A percentile compares a stretch with the other conserved stretches of the same genome.
phyloP scores from a whole-genome alignment of 225 moss, liverwort and hornwort species.

The Physcomitrium patens region DNA sequence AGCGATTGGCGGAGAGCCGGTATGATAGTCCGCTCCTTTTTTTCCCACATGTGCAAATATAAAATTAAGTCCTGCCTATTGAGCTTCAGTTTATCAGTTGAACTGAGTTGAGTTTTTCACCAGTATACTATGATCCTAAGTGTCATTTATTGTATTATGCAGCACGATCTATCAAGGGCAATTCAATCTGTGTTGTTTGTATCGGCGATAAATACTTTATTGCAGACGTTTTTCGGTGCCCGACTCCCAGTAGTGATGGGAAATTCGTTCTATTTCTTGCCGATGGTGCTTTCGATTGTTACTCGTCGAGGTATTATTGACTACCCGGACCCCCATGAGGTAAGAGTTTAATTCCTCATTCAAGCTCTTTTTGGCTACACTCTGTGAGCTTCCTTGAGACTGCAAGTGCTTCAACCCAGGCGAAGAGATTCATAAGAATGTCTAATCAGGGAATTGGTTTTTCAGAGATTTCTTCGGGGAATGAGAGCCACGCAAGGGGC shows the following conservation, averaged over 20 bases:
- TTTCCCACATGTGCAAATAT: background rate
- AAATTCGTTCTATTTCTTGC: slow-evolving; percentile 76
- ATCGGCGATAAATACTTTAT: slow-evolving; percentile 72
- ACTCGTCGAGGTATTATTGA: slow-evolving; percentile 57
- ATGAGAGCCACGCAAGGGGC: slow-evolving; percentile 90
- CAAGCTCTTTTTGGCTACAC: too few relatives aligned
- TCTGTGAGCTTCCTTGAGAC: background rate
- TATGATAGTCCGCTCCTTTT: background rate
- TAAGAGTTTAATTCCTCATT: background rate
- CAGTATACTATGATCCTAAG: too few relatives aligned
- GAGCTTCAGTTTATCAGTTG: background rate
- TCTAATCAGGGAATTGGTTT: background rate
- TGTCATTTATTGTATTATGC: slow-evolving; percentile 6
- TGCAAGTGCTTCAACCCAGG: background rate
- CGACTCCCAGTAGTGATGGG: slow-evolving; percentile 90
- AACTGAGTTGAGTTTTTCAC: background rate
- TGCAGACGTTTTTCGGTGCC: slow-evolving; percentile 80
- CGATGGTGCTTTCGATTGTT: slow-evolving; percentile 66
- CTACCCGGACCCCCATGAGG: slow-evolving; percentile 62
- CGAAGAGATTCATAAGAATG: background rate
- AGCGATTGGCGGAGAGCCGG: slow-evolving; percentile 49
- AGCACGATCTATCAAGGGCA: slow-evolving; percentile 70
- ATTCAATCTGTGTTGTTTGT: slow-evolving; percentile 80
- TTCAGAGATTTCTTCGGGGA: slow-evolving; percentile 69
- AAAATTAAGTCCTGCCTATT: too few relatives aligned